Evolutionary conservation across 352 stramenopile species (phyloP).

Genomic region (Globisporangium okanoganense): DNA sequence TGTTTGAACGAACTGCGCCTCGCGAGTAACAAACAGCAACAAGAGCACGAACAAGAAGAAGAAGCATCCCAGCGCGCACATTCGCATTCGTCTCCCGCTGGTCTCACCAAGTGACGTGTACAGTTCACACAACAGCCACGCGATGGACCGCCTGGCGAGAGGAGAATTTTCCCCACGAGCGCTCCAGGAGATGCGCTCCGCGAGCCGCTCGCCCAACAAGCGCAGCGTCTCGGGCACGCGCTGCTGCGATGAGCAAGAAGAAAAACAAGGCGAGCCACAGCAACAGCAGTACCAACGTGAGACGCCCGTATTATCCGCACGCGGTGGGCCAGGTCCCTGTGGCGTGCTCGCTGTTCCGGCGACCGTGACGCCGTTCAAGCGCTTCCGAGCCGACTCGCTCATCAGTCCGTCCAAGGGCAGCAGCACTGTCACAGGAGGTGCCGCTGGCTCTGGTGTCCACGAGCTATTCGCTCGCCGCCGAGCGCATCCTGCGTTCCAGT

Average conservation of each 20-base stretch:
- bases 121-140: background rate
- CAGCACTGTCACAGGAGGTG: background rate
- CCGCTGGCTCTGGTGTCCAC: background rate
- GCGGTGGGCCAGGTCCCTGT: background rate
- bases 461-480: slow-evolving; percentile 3
- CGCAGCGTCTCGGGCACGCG: slow-evolving; percentile 3
- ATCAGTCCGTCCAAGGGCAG: slow-evolving; percentile 10
- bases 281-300: background rate
- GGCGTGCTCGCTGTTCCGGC: background rate
- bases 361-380: slow-evolving; percentile 15
- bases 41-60: background rate
- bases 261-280: background rate
- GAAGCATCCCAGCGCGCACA: background rate
- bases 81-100: background rate
- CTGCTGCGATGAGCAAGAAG: slow-evolving; percentile 1
- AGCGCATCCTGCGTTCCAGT: slow-evolving; percentile 3
- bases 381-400: slow-evolving; percentile 11
- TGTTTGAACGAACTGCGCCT: background rate
- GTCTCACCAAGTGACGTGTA: background rate
- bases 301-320: background rate
- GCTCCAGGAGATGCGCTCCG: slow-evolving; percentile 9
- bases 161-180: slow-evolving; percentile 2
- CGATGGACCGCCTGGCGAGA: slow-evolving; percentile 6
- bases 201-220: slow-evolving; percentile 16
- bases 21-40: background rate